A percentile compares a stretch with the other conserved stretches of the same genome.
Conservation (phyloP, 495 filamentous ascomycete species). For the Aspergillus steynii region DNA sequence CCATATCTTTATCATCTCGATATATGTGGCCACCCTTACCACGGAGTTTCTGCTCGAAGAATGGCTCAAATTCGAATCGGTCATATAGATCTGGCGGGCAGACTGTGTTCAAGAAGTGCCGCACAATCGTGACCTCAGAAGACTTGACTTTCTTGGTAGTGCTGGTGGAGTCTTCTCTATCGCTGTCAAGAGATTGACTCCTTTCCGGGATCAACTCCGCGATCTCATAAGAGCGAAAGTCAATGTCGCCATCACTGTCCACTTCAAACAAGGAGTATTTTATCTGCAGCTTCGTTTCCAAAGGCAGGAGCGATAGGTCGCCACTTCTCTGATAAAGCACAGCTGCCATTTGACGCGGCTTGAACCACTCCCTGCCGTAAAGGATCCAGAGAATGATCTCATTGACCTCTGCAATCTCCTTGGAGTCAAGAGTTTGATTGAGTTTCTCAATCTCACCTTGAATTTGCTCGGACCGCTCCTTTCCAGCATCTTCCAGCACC, state of each 20-base stretch:
- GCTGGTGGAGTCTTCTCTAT: neutral
- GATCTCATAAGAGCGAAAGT: slow-evolving; percentile 26
- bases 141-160: slow-evolving; percentile 8
- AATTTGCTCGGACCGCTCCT: slow-evolving; percentile 37
- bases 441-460: slow-evolving; percentile 32
- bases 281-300: slow-evolving; percentile 33
- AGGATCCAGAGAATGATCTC: slow-evolving; percentile 42
- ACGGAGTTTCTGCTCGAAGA: slow-evolving; percentile 32
- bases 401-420: slow-evolving; percentile 42
- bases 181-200: slow-evolving; percentile 1
- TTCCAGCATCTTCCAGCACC: slow-evolving; percentile 35
- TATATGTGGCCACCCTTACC: slow-evolving; percentile 16
- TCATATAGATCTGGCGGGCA: slow-evolving; percentile 33
- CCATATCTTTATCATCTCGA: slow-evolving; percentile 22
- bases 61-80: slow-evolving; percentile 38
- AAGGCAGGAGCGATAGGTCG: slow-evolving; percentile 34
- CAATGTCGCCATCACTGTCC: slow-evolving; percentile 33
- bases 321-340: slow-evolving; percentile 19
- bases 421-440: slow-evolving; percentile 34
- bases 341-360: slow-evolving; percentile 20
- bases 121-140: slow-evolving; percentile 32
- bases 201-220: slow-evolving; percentile 14
- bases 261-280: slow-evolving; percentile 39
- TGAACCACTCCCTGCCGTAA: slow-evolving; percentile 28
- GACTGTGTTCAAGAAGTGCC: slow-evolving; percentile 36